Evolutionary conservation across 2,329 filamentous ascomycete species (phyloP).

Genomic region (Neonectria coccinea): DNA sequence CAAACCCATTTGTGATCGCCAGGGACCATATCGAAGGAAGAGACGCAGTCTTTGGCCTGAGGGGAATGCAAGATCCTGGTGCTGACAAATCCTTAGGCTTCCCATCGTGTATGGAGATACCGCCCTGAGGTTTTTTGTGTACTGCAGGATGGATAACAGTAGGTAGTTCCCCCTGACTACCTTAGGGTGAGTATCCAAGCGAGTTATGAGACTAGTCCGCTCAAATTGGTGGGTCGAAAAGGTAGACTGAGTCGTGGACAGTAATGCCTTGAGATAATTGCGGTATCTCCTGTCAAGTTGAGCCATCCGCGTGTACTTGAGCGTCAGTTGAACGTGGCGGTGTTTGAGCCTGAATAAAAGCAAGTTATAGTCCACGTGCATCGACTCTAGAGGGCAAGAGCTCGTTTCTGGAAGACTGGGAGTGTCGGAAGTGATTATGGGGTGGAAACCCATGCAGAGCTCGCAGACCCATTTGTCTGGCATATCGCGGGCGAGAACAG

Average conservation of each 20-base stretch:
- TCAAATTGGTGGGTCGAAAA: not conserved
- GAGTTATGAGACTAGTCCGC: not conserved
- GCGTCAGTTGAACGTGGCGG: not conserved
- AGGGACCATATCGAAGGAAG: not conserved
- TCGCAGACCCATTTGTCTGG: not conserved
- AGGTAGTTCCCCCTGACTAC: not conserved
- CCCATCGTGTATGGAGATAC: not conserved
- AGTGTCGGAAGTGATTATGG: not conserved
- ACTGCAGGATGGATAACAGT: not conserved
- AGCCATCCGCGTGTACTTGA: not conserved
- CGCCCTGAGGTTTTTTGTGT: not conserved
- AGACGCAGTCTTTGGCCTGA: not conserved
- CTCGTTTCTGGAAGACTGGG: not conserved
- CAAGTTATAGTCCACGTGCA: not conserved
- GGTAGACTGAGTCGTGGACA: not conserved
- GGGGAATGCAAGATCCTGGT: not conserved
- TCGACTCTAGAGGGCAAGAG: not conserved
- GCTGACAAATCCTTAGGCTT: not conserved
- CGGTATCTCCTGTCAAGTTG: not conserved
- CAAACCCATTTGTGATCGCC: not conserved
- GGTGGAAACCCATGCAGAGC: not conserved
- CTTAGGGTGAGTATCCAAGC: not conserved
- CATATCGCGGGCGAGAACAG: not conserved
- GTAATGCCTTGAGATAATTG: not conserved
- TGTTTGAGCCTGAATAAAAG: not conserved